Evolutionary conservation across 2,329 filamentous ascomycete species (phyloP).

Genomic region (Colletotrichum karsti): DNA sequence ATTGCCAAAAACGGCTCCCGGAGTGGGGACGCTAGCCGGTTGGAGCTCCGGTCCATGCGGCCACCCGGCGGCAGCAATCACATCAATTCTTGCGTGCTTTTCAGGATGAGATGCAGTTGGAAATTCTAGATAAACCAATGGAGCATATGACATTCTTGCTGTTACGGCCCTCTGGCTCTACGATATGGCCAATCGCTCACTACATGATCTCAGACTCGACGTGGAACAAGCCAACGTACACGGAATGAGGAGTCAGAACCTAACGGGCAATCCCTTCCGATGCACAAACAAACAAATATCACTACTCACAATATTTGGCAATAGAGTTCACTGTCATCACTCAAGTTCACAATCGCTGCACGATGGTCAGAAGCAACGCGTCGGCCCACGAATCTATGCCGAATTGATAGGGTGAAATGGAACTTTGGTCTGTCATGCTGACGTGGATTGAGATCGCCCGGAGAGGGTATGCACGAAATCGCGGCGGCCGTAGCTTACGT

Average conservation of each 20-base stretch:
- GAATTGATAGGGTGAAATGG: not conserved
- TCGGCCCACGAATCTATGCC: not conserved
- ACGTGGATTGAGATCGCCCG: conserved; percentile 1
- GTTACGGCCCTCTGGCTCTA: too few relatives aligned
- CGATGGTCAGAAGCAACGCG: not conserved
- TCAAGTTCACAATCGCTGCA: not conserved
- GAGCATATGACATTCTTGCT: too few relatives aligned
- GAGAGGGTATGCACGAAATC: not conserved
- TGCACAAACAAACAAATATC: too few relatives aligned
- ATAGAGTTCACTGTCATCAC: not conserved
- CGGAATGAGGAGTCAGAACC: too few relatives aligned
- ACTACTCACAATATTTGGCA: too few relatives aligned
- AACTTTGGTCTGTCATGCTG: not conserved
- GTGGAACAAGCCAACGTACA: too few relatives aligned
- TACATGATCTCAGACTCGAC: too few relatives aligned
- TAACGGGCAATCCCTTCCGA: too few relatives aligned
- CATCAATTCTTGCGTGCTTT: not conserved
- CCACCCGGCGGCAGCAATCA: not conserved
- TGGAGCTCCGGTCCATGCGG: not conserved
- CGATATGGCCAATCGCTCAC: too few relatives aligned
- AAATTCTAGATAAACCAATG: too few relatives aligned
- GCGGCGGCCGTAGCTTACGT: not conserved
- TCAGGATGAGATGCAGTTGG: too few relatives aligned
- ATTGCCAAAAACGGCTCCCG: not conserved
- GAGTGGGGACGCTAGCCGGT: not conserved